Evolutionary conservation across 331 rosid genomes (phyloP).

Genomic region (Saraca asoca): DNA sequence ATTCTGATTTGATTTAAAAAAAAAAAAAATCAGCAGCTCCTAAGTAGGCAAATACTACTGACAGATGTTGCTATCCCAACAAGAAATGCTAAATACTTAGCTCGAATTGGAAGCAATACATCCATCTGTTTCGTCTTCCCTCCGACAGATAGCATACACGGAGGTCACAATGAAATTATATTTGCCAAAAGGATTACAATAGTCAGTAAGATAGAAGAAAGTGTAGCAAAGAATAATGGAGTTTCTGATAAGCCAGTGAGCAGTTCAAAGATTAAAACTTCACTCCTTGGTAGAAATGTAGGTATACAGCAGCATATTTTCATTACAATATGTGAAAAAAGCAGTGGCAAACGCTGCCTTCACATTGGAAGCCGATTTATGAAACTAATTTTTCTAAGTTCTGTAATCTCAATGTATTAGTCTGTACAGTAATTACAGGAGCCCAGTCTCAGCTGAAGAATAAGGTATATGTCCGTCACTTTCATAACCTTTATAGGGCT

Average conservation of each 20-base stretch:
- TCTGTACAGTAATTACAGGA: constrained; percentile 51
- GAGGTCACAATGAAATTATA: constrained; percentile 3
- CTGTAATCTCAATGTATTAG: constrained; percentile 35
- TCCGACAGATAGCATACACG: background rate
- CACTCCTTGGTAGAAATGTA: constrained; percentile 34
- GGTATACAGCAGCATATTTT: constrained; percentile 36
- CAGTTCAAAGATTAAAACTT: constrained; percentile 30
- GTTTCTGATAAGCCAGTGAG: constrained; percentile 24
- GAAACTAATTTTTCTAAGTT: constrained; percentile 30
- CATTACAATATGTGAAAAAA: constrained; percentile 9
- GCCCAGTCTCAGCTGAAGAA: constrained; percentile 28
- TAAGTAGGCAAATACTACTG: constrained; percentile 9
- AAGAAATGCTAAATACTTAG: background rate
- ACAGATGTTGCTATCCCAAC: background rate
- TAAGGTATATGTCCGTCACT: constrained; percentile 16
- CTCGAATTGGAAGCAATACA: constrained; percentile 6
- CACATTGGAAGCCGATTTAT: constrained; percentile 36
- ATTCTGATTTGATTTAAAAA: background rate
- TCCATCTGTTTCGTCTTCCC: constrained; percentile 4
- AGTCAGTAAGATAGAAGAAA: constrained; percentile 8
- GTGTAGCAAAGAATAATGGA: constrained; percentile 8
- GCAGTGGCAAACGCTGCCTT: constrained; percentile 36
- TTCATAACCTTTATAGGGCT: constrained; percentile 64
- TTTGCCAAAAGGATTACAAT: background rate
- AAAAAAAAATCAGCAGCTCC: background rate